phyloP scores from a whole-genome alignment of 139 green algal species.

The Chlorella sp. region DNA sequence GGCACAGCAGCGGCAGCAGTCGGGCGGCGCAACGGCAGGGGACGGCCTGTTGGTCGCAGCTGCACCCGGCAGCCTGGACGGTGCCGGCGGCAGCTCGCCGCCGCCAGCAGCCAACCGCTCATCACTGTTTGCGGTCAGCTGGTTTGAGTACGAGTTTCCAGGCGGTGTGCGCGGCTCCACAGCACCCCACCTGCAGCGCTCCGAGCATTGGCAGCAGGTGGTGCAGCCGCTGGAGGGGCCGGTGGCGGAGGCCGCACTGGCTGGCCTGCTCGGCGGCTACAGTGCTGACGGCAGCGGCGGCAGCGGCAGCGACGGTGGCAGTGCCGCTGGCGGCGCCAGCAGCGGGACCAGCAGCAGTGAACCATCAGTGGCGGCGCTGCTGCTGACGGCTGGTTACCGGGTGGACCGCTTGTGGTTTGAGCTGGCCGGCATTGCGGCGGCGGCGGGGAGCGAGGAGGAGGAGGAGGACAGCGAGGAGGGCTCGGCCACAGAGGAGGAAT shows the following conservation, averaged over 20 bases:
- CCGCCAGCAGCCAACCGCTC: no score
- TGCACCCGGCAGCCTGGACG: background rate
- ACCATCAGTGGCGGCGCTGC: background rate
- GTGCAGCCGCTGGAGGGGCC: conserved; percentile 10
- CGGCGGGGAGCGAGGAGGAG: background rate
- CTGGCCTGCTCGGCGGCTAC: background rate
- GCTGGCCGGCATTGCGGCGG: background rate
- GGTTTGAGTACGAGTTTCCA: conserved; percentile 1
- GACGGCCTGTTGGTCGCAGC: background rate
- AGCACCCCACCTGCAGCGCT: background rate
- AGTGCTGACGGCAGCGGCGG: no score
- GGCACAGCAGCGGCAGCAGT: background rate
- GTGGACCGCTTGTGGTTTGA: conserved; percentile 16
- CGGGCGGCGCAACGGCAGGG: background rate
- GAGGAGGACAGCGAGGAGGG: background rate
- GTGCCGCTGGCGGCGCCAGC: background rate
- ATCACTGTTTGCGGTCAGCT: background rate
- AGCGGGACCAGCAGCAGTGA: background rate
- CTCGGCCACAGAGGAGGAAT: background rate
- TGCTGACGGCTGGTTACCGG: conserved; percentile 7
- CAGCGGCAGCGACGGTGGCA: background rate
- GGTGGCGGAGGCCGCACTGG: background rate
- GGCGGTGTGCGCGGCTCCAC: background rate
- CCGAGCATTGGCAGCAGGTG: conserved; percentile 22
- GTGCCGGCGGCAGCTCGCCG: background rate